phyloP scores from a whole-genome alignment of 257 asterid species.

The Cynanchum wilfordii region DNA sequence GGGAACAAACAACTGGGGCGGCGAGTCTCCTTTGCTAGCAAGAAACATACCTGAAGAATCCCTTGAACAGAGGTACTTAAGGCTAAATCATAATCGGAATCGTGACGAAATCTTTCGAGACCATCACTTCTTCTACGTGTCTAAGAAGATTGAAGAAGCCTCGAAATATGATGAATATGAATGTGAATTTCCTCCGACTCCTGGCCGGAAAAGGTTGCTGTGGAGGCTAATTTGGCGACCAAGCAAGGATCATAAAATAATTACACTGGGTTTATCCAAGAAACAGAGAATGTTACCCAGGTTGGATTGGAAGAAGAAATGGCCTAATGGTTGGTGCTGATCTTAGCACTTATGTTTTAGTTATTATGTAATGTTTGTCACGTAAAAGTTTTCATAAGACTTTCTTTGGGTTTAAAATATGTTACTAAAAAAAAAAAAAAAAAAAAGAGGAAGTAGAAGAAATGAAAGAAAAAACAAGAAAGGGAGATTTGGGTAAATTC shows the following conservation, averaged over 20 bases:
- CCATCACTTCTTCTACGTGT: slow-evolving; percentile 26
- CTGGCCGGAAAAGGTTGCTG: slow-evolving; percentile 25
- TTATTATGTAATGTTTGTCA: too few relatives aligned
- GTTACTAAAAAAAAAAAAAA: too few relatives aligned
- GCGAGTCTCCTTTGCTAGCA: slow-evolving; percentile 70
- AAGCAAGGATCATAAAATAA: slow-evolving; percentile 19
- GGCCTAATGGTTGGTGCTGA: slow-evolving; percentile 87
- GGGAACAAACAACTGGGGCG: slow-evolving; percentile 75
- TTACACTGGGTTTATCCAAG: slow-evolving; percentile 6
- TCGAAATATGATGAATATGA: slow-evolving; percentile 18
- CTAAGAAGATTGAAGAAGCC: slow-evolving; percentile 22
- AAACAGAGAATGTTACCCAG: slow-evolving; percentile 34
- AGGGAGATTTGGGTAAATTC: too few relatives aligned
- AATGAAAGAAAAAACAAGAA: too few relatives aligned
- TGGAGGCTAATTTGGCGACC: slow-evolving; percentile 40
- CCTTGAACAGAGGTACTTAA: slow-evolving; percentile 48
- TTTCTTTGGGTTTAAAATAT: too few relatives aligned
- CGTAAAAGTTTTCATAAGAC: too few relatives aligned
- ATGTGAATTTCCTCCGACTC: slow-evolving; percentile 11
- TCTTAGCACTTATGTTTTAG: not conserved
- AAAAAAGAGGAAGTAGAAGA: too few relatives aligned
- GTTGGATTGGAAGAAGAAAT: slow-evolving; percentile 43
- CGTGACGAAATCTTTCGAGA: slow-evolving; percentile 36
- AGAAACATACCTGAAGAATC: slow-evolving; percentile 54
- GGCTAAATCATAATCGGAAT: slow-evolving; percentile 37